Base-by-base conservation (phyloP, 441 rosid genomes). In the Gossypium schwendimanii region DNA sequence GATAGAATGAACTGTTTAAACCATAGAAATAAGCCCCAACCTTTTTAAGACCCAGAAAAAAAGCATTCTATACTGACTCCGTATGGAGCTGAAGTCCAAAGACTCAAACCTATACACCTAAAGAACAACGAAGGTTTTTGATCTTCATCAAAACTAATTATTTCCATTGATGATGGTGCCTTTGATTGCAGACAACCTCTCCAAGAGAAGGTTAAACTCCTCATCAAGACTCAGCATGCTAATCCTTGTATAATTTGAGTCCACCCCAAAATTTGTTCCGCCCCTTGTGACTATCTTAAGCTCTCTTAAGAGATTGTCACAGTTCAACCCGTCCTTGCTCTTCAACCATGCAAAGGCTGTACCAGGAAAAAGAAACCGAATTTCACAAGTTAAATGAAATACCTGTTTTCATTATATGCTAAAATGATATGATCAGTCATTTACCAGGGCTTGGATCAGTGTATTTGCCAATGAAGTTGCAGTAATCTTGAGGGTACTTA, bases 281-380 rank as follows among this genome's bases (percentile, higher is more conserved):
- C 85, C 80, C 70, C 97, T 87, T 20, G 77, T 18, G 66, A 83
- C 33, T 14, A 94, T 80, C 76, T 86, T 89, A 3, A 83, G 80
- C 31, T 58, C 85, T 71, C 79, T 81, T 12, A 94, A 39, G 3
- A 88, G 75, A 10, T 71, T 72, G 54, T 74, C 91, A 4, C 75
- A 73, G 73, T 92, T 90, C 59, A 49, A 45, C 18, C 73, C 87
- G 24, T 86, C 90, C 71, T 88, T 82, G 81, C 87, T 73, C 77
- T 88, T 82, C 71, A 94, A 10, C 97, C 97, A 92, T 26, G 94
- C 98, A 79, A 90, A 94, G 24, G 87, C 98, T 92, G 81, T 10
- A 24, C 9, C 4, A 54, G 23, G n/a, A 6, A 18, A 41, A 3
- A n/a, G 2, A 33, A 2, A 9, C 2, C 3, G 41, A 73, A 4